These are phyloP conservation scores for Curvularia sp. DNA, from an alignment of 2,329 filamentous ascomycete species.

Conservation along the genomic window DNA sequence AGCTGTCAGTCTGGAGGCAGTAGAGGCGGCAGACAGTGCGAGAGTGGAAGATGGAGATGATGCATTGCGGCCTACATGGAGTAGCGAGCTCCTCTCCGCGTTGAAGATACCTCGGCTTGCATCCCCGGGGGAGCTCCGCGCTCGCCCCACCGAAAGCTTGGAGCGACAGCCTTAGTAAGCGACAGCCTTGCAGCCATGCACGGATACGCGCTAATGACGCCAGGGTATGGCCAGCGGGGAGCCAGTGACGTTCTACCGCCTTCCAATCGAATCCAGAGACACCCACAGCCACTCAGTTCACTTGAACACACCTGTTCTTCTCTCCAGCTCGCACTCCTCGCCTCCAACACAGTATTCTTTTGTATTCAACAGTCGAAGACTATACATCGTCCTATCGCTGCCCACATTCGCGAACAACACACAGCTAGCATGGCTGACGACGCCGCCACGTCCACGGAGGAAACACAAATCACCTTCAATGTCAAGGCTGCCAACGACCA, in stretches of 20 bases:
- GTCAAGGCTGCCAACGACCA: constrained; percentile 95
- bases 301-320: constrained; percentile 17
- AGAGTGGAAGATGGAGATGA: not conserved
- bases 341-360: constrained; percentile 11
- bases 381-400: constrained; percentile 15
- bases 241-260: constrained; percentile 39
- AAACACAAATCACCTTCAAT: constrained; percentile 89
- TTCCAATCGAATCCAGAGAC: constrained; percentile 37
- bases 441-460: constrained; percentile 61
- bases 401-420: constrained; percentile 10
- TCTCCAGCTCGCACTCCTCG: constrained; percentile 5
- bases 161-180: constrained; percentile 9
- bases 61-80: constrained; percentile 11
- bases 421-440: constrained; percentile 68
- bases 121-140: constrained; percentile 9
- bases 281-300: constrained; percentile 10
- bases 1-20: not conserved
- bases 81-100: constrained; percentile 10
- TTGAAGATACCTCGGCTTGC: constrained; percentile 20
- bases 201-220: constrained; percentile 25
- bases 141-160: constrained; percentile 10
- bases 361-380: not conserved
- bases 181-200: constrained; percentile 12
- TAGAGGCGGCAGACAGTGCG: not conserved
- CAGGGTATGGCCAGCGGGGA: constrained; percentile 12